A percentile compares a stretch with the other conserved stretches of the same genome.
Evolutionary conservation across 495 filamentous ascomycete genomes (phyloP).

Genomic region (Evernia prunastri): DNA sequence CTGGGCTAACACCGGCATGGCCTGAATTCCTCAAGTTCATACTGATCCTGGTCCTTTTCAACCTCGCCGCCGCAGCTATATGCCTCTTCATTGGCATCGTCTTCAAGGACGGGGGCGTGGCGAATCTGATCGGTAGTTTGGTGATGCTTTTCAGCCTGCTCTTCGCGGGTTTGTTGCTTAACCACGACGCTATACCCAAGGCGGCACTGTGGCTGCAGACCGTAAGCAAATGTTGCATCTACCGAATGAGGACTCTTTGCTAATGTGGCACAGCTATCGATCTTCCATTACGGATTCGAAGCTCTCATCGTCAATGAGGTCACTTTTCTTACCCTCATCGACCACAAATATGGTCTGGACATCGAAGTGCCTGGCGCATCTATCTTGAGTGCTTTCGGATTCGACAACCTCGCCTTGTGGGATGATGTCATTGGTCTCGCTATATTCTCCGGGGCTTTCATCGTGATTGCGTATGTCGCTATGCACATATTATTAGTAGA

Average conservation of each 20-base stretch:
- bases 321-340: conserved; percentile 77
- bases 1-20: conserved; percentile 78
- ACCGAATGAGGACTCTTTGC: conserved; percentile 4
- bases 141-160: conserved; percentile 97
- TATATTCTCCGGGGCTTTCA: conserved; percentile 73
- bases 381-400: conserved; percentile 90
- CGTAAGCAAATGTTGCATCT: conserved; percentile 39
- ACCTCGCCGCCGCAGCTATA: conserved; percentile 85
- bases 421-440: conserved; percentile 73
- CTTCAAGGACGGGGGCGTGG: conserved; percentile 84
- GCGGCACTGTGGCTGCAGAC: conserved; percentile 80
- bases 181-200: conserved; percentile 84
- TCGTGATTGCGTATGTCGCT: conserved; percentile 80
- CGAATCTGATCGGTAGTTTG: conserved; percentile 88
- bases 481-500: conserved; percentile 95
- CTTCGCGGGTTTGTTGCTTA: conserved; percentile 87
- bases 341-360: conserved; percentile 90
- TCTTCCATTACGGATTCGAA: conserved; percentile 98
- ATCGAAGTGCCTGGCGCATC: conserved; percentile 94
- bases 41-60: conserved; percentile 89
- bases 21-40: conserved; percentile 86
- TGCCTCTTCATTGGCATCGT: conserved; percentile 96
- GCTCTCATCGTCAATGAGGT: conserved; percentile 97
- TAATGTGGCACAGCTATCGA: conserved; percentile 60
- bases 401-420: conserved; percentile 80